Base-by-base conservation (phyloP, 2,329 filamentous ascomycete genomes). In the Cryphonectria parasitica region DNA sequence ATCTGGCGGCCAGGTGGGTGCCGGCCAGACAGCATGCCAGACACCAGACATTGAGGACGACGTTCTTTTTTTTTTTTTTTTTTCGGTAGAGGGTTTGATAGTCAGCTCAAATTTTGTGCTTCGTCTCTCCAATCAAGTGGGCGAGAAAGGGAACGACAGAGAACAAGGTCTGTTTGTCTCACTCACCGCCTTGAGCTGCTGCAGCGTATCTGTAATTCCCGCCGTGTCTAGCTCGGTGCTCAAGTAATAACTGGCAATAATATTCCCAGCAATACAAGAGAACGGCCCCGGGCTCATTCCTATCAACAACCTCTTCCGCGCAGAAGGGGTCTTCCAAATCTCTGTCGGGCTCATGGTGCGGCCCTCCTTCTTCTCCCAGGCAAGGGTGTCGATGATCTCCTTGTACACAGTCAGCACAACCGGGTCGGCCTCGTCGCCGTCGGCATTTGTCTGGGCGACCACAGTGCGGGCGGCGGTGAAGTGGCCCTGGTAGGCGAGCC, bases 31-130 rank as follows among this genome's bases (percentile, higher is more conserved):
- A 76, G 68, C 80, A 82, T 7, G 77, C 75, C 0, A 87, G 77
- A 68, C 83, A 87, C 80, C 81, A 87, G 2, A 80, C 82, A 69
- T 86, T 86, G n/a, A 87, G 77, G 0, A 86, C 81, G 45, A 87
- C 82, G 58, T 87, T 87, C 69, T 75, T n/a, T 28, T 8, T 22
- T n/a, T 4, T 62, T 73, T 69, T 66, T 67, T n/a, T n/a, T n/a
- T n/a, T n/a, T n/a, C n/a, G n/a, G n/a, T n/a, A n/a, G 34, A 41
- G 10, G 39, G 39, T 41, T 41, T 41, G 34, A 34, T 34, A 34
- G 6, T 34, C 34, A 34, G 34, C 34, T 34, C 34, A 34, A 34
- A 34, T 4, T 3, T 34, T 6, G 34, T 34, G 34, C 6, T 6
- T 34, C 6, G 34, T 34, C 34, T 34, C 34, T 34, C 34, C 34